Conservation (phyloP, 2,329 filamentous ascomycete species). For the Colletotrichum abscissum region DNA sequence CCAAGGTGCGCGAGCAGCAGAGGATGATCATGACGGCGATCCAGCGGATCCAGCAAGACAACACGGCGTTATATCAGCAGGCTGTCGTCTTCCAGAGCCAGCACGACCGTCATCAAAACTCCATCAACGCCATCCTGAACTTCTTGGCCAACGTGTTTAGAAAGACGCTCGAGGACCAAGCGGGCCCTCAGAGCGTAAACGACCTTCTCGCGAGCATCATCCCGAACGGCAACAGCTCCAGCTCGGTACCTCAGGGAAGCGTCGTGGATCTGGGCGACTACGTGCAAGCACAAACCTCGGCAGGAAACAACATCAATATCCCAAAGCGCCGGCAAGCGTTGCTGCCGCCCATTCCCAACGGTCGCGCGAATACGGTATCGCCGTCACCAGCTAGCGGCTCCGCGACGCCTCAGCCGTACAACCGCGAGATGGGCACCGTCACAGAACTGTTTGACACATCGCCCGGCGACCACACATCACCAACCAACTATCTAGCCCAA, state of each 20-base stretch:
- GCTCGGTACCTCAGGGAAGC: slow-evolving; percentile 61
- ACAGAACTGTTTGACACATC: slow-evolving; percentile 70
- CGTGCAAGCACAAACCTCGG: slow-evolving; percentile 58
- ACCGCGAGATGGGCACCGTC: slow-evolving; percentile 64
- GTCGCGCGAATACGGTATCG: slow-evolving; percentile 42
- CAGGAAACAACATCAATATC: slow-evolving; percentile 51
- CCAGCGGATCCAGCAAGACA: slow-evolving; percentile 82
- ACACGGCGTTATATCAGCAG: slow-evolving; percentile 88
- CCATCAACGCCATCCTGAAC: slow-evolving; percentile 97
- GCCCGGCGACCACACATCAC: slow-evolving; percentile 55
- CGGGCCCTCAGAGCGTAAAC: slow-evolving; percentile 78
- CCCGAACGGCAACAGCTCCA: slow-evolving; percentile 62
- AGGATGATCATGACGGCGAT: slow-evolving; percentile 87
- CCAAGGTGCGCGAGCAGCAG: slow-evolving; percentile 87
- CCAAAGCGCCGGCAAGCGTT: slow-evolving; percentile 65
- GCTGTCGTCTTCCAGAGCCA: slow-evolving; percentile 89
- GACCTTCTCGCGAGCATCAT: slow-evolving; percentile 86
- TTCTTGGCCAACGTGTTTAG: slow-evolving; percentile 98
- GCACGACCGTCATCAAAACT: slow-evolving; percentile 97
- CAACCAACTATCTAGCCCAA: slow-evolving; percentile 60
- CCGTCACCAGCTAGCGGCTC: slow-evolving; percentile 41
- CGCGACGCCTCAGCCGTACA: slow-evolving; percentile 43
- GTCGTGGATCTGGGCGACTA: slow-evolving; percentile 73
- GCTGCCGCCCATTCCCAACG: slow-evolving; percentile 63
- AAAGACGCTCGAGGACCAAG: slow-evolving; percentile 88